These are phyloP conservation scores for Fusarium coicis DNA, from an alignment of 2,329 filamentous ascomycete genomes.

Conservation along the genomic window DNA sequence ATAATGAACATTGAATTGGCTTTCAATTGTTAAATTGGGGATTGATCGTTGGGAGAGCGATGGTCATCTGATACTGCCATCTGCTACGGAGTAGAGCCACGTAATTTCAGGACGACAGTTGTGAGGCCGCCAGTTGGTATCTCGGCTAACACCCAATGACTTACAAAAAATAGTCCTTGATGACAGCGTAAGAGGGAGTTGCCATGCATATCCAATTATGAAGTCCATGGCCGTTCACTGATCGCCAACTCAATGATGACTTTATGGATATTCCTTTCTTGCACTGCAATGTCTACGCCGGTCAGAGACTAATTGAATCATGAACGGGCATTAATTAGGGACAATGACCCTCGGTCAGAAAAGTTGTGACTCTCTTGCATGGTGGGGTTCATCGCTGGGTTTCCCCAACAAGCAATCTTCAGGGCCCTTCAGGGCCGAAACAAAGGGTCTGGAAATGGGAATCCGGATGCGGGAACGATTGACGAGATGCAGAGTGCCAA, in stretches of 20 bases:
- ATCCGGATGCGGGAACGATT: constrained; percentile 44
- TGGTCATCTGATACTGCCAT: background rate
- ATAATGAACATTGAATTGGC: background rate
- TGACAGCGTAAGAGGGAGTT: background rate
- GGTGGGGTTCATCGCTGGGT: constrained; percentile 18
- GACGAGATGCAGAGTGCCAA: constrained; percentile 42
- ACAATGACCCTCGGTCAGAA: constrained; percentile 3
- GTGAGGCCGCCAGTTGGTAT: constrained; percentile 24
- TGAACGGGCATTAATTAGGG: background rate
- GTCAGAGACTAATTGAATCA: background rate
- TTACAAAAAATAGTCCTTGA: background rate
- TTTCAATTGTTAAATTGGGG: background rate
- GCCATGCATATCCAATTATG: background rate
- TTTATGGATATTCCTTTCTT: background rate
- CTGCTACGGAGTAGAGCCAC: background rate
- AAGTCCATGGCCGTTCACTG: background rate
- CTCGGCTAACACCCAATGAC: background rate
- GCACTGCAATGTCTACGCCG: background rate
- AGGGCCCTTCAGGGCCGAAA: constrained; percentile 31
- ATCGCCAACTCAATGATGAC: background rate
- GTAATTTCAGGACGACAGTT: background rate
- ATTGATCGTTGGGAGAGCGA: background rate
- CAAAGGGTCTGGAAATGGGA: constrained; percentile 39
- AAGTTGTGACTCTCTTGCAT: background rate
- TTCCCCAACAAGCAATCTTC: constrained; percentile 23